Evolutionary conservation across 2,329 filamentous ascomycete genomes (phyloP), one percentile per base, ranked within the genome.

Genomic region (Fusarium duplospermum): DNA sequence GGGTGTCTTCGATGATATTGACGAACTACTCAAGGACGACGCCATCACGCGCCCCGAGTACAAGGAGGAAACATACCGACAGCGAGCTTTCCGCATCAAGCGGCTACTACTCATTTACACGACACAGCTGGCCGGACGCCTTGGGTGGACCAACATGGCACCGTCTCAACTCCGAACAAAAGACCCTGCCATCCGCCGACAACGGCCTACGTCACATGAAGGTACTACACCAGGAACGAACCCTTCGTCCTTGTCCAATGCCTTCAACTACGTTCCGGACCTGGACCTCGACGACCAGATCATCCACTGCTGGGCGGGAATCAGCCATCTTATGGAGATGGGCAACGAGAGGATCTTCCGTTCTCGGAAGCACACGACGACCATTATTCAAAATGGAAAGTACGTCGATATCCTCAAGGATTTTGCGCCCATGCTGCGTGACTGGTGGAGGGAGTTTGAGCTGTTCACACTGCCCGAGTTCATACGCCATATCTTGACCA

Each of bases 61-160:
- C 67, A 92, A 95, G 68, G 93, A 97, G 67, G 92, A 93, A 76
- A 87, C 89, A 0, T 95, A 95, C 77, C 91, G 94, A 33, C 90
- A 94, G 65, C 90, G 95, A 52, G 93, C 93, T 47, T 89, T 90
- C 75, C 93, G 96, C 69, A 93, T 98, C 77, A 95, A 96, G 78
- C 90, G 95, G 45, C 86, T 98, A 7, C 89, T 99, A 9, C 87
- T 98, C 65, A 94, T 98, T 69, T 98, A 98, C 81, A 90, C 97
- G 45, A 96, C 94, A 1, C 95, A 98, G 82, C 92, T 97, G n/a
- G 96, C 95, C 71, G 96, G 96, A 20, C 91, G 96, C 20, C 88
- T 99, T 13, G 95, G 95, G 2, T 94, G 97, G 86, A 97, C 95
- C 0, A 97, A 94, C 61, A 98, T 98, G 94, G 92, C 98, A 3